Evolutionary conservation across 2,329 filamentous ascomycete genomes (phyloP).

Genomic region (Phialophora macrospora): DNA sequence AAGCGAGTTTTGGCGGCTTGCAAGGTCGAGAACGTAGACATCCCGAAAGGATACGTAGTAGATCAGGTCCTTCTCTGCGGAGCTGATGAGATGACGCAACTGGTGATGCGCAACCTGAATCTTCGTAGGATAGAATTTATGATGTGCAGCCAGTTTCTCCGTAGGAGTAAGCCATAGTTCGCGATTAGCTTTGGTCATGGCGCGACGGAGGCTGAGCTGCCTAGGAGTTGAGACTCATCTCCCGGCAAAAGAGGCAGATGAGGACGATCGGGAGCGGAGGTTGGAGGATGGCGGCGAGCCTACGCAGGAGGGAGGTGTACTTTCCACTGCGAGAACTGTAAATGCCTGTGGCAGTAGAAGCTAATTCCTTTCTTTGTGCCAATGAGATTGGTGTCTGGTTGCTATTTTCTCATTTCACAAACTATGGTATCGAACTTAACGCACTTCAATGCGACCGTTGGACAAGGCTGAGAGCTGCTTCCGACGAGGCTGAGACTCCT

Average conservation of each 20-base stretch:
- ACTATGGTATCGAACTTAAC: neutral
- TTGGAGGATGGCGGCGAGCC: neutral
- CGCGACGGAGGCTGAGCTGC: conserved; percentile 22
- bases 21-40: conserved; percentile 74
- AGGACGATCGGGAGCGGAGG: conserved; percentile 7
- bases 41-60: conserved; percentile 82
- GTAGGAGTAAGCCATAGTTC: conserved; percentile 34
- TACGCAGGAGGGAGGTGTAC: neutral
- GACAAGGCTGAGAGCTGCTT: conserved; percentile 5
- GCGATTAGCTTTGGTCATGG: conserved; percentile 32
- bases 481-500: conserved; percentile 4
- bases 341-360: neutral
- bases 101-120: conserved; percentile 65
- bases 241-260: conserved; percentile 12
- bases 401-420: neutral
- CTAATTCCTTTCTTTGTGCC: neutral
- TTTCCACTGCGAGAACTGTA: neutral
- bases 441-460: neutral
- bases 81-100: conserved; percentile 86
- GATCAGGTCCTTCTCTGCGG: conserved; percentile 73
- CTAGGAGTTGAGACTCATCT: conserved; percentile 26
- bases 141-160: conserved; percentile 22
- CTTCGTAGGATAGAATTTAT: conserved; percentile 68
- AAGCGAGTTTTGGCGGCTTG: conserved; percentile 68
- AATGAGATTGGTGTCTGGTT: neutral